These are phyloP conservation scores for Suaeda aralocaspica DNA, from an alignment of 148 eudicot species.

Conservation along the genomic window DNA sequence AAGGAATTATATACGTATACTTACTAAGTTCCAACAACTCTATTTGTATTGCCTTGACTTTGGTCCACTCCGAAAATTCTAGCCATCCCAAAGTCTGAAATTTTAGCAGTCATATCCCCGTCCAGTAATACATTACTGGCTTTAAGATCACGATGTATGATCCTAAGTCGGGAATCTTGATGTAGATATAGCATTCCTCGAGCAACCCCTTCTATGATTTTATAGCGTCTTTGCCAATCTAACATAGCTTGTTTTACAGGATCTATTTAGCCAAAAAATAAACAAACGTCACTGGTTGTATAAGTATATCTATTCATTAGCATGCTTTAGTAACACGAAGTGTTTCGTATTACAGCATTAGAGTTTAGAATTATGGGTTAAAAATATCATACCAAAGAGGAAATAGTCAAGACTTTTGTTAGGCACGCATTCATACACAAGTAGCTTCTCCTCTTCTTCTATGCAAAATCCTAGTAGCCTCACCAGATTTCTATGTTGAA, in stretches of 20 bases:
- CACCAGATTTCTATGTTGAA: slow-evolving; percentile 28
- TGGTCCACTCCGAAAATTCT: slow-evolving; percentile 32
- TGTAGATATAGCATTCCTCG: slow-evolving; percentile 35
- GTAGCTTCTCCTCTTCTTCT: slow-evolving; percentile 24
- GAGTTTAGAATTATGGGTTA: no score
- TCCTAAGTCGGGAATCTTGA: slow-evolving; percentile 29
- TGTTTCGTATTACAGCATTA: not conserved
- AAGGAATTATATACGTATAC: not conserved
- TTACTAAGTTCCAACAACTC: slow-evolving; percentile 31
- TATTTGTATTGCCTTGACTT: slow-evolving; percentile 25
- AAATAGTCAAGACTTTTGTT: slow-evolving; percentile 34
- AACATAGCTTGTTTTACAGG: slow-evolving; percentile 1
- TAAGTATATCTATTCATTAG: no score
- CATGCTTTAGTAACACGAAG: no score
- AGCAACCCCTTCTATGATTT: slow-evolving; percentile 31
- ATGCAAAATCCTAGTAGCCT: slow-evolving; percentile 31
- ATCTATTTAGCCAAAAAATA: no score
- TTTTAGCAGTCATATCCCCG: slow-evolving; percentile 29
- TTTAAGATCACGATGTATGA: slow-evolving; percentile 34
- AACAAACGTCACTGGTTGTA: no score
- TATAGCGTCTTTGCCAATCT: slow-evolving; percentile 28
- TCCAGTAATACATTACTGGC: slow-evolving; percentile 32
- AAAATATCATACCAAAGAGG: slow-evolving; percentile 21
- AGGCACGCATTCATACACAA: slow-evolving; percentile 30
- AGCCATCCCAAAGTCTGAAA: slow-evolving; percentile 38